Evolutionary conservation across 129 eudicot species (phyloP), one percentile per base, ranked within the genome.

Genomic region (Pseudognaphalium luteoalbum): DNA sequence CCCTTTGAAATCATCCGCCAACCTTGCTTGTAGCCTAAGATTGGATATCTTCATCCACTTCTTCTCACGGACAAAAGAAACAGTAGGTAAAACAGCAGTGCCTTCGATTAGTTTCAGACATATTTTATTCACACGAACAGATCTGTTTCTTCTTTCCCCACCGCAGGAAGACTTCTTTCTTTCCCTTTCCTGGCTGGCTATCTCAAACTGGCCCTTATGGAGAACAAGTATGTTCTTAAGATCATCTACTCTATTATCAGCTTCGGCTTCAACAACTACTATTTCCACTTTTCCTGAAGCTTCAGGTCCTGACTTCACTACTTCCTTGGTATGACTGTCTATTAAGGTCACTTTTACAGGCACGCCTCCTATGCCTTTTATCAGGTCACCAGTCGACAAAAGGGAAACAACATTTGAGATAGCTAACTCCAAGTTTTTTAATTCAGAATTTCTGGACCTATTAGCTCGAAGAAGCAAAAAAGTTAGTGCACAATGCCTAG

Each of bases 281-380:
- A 93, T 82, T 84, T 93, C 96, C 66, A 90, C 96, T 80, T 76
- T 83, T 64, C 86, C 89, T 32, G 95, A 87, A 32, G 92, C 88
- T 81, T 67, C 90, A 54, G 83, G 78, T 68, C 86, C 94, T 34
- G 56, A 22, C 17, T 64, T 77, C 63, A 90, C 92, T 79, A 80
- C 82, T 88, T 88, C 59, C 68, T 84, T 83, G n/a, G 83, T 90
- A 71, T n/a, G 34, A 61, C 84, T 72, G 81, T 93, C 96, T 70
- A 88, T 66, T 60, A 93, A 64, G 54, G 87, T 83, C 39, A 92
- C 85, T 79, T 65, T 72, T 57, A 89, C 34, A 64, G 73, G 80
- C 72, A 47, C 52, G 69, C 79, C 71, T n/a, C 83, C 96, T 71
- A 84, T 83, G 51, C 89, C 96, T 79, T 84, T 88, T 17, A 92